These are phyloP conservation scores for Vigna trinervia DNA, from an alignment of 306 rosid species.

Conservation along the genomic window DNA sequence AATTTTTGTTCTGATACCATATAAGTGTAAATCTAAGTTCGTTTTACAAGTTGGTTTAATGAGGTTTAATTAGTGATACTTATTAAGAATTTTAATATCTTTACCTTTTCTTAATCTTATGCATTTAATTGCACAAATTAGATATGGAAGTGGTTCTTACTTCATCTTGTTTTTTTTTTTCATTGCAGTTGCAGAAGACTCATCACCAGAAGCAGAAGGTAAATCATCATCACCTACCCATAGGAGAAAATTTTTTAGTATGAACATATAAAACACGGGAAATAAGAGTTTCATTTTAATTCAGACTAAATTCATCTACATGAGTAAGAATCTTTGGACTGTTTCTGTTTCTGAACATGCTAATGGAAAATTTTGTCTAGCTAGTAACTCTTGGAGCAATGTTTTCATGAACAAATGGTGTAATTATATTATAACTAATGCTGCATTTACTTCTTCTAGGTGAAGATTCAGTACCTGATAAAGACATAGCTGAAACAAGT, in stretches of 20 bases:
- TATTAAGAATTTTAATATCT: background rate
- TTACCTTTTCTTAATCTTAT: background rate
- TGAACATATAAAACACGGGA: background rate
- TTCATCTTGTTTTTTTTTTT: conserved; percentile 2
- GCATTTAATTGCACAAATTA: conserved; percentile 4
- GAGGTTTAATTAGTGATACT: no score
- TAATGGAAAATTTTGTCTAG: background rate
- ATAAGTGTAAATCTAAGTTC: no score
- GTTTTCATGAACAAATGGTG: background rate
- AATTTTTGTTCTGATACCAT: no score
- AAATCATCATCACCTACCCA: background rate
- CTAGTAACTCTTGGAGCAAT: background rate
- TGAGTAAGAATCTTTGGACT: background rate
- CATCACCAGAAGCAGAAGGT: background rate
- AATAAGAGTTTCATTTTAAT: background rate
- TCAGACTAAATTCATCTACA: background rate
- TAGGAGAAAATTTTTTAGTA: background rate
- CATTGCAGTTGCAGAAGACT: background rate
- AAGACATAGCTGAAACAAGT: background rate
- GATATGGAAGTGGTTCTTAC: background rate
- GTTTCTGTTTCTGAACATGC: background rate
- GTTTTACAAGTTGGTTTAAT: no score
- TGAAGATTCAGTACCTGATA: background rate
- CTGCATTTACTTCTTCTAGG: conserved; percentile 24
- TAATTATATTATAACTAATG: background rate